phyloP scores from a whole-genome alignment of 2,329 filamentous ascomycete species.

The Monosporascus sp. region DNA sequence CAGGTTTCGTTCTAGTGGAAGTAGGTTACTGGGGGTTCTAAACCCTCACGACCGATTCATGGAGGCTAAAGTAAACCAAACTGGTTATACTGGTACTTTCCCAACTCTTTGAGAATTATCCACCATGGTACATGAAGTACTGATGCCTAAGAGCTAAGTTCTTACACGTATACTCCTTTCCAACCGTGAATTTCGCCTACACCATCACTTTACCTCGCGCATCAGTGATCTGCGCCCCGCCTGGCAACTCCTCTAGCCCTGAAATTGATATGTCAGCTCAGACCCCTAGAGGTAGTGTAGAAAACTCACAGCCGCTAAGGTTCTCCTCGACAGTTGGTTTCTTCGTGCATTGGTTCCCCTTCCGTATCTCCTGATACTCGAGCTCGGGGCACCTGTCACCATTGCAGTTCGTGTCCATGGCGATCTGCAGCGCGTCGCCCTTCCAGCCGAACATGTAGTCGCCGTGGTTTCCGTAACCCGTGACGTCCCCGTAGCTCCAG shows the following conservation, averaged over 20 bases:
- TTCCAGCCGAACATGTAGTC: slow-evolving; percentile 38
- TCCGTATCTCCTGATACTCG: neutral
- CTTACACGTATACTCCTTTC: too few relatives aligned
- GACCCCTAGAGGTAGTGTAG: neutral
- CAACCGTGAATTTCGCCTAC: too few relatives aligned
- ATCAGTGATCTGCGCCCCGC: neutral
- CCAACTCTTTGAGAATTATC: too few relatives aligned
- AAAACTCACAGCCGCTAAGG: neutral
- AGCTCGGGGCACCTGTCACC: neutral
- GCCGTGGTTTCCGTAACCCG: slow-evolving; percentile 30
- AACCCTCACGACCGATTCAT: too few relatives aligned
- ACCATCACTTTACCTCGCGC: neutral
- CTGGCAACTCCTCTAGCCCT: neutral
- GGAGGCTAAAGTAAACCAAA: too few relatives aligned
- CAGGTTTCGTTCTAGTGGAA: too few relatives aligned
- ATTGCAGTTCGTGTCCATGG: slow-evolving; percentile 22
- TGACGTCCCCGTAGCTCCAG: slow-evolving; percentile 31
- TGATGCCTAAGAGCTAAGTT: too few relatives aligned
- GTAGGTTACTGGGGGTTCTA: too few relatives aligned
- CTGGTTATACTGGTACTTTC: too few relatives aligned
- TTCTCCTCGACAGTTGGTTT: neutral
- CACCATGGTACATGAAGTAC: too few relatives aligned
- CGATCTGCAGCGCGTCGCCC: slow-evolving; percentile 32
- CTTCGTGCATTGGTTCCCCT: neutral
- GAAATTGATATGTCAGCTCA: neutral